These are phyloP conservation scores for Venturia pyrina DNA, from an alignment of 2,329 filamentous ascomycete genomes.

Conservation along the genomic window DNA sequence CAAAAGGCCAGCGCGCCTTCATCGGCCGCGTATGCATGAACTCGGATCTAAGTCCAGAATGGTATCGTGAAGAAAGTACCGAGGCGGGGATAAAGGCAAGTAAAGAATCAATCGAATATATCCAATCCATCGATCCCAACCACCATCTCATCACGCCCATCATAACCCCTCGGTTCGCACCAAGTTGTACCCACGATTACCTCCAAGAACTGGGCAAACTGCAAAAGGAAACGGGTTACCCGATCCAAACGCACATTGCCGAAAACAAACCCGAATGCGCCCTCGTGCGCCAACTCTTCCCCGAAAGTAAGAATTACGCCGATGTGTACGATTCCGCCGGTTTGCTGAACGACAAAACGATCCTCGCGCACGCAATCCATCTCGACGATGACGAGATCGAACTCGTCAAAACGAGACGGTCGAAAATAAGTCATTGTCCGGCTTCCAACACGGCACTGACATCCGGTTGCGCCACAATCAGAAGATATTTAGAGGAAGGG, in stretches of 20 bases:
- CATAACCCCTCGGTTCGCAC: constrained; percentile 60
- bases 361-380: constrained; percentile 80
- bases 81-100: constrained; percentile 47
- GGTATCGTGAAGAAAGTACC: constrained; percentile 66
- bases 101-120: constrained; percentile 43
- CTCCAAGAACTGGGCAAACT: constrained; percentile 56
- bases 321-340: constrained; percentile 67
- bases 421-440: constrained; percentile 76
- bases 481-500: constrained; percentile 62
- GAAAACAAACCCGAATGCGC: constrained; percentile 69
- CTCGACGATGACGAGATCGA: constrained; percentile 55
- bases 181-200: constrained; percentile 42
- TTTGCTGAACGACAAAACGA: constrained; percentile 61
- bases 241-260: constrained; percentile 80
- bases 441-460: constrained; percentile 76
- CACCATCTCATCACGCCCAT: constrained; percentile 63
- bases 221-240: constrained; percentile 51
- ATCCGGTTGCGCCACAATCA: constrained; percentile 66
- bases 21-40: constrained; percentile 97
- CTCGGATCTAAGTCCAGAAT: constrained; percentile 54
- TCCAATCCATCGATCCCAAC: constrained; percentile 54
- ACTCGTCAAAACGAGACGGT: constrained; percentile 49
- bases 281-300: constrained; percentile 63
- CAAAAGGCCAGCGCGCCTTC: constrained; percentile 75
- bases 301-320: constrained; percentile 54